These are phyloP conservation scores for Grigorovia yakushimaensis DNA, from an alignment of 805 yeast genomes.

Conservation along the genomic window DNA sequence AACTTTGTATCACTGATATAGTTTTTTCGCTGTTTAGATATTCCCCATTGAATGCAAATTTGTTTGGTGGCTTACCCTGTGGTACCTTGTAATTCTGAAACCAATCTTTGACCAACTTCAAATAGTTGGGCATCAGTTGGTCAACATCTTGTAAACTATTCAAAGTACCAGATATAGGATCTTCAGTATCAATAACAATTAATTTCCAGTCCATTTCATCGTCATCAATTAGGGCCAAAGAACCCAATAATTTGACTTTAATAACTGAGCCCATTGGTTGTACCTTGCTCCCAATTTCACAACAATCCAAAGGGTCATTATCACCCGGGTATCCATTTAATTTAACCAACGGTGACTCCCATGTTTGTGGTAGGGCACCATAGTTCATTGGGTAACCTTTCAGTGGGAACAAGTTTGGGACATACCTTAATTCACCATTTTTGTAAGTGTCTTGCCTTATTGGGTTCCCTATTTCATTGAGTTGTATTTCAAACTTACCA, in stretches of 20 bases:
- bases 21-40: slow-evolving; percentile 52
- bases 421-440: slow-evolving; percentile 57
- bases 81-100: slow-evolving; percentile 78
- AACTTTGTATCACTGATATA: slow-evolving; percentile 48
- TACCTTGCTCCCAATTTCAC: slow-evolving; percentile 70
- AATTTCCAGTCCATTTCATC: slow-evolving; percentile 97
- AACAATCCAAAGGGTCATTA: slow-evolving; percentile 89
- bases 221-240: slow-evolving; percentile 74
- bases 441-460: slow-evolving; percentile 72
- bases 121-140: slow-evolving; percentile 55
- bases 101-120: slow-evolving; percentile 65
- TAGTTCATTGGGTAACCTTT: slow-evolving; percentile 82
- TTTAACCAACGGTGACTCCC: slow-evolving; percentile 79
- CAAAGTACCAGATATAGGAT: slow-evolving; percentile 52
- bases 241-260: slow-evolving; percentile 62
- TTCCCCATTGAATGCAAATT: slow-evolving; percentile 65
- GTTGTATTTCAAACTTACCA: slow-evolving; percentile 72
- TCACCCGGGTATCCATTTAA: slow-evolving; percentile 59
- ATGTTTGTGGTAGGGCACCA: slow-evolving; percentile 87
- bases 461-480: slow-evolving; percentile 53
- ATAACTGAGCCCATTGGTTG: slow-evolving; percentile 54
- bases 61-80: slow-evolving; percentile 66
- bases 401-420: slow-evolving; percentile 70
- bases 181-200: slow-evolving; percentile 57
- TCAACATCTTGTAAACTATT: slow-evolving; percentile 62